A percentile compares a stretch with the other conserved stretches of the same genome.
Conservation (phyloP, 2,329 filamentous ascomycete species). For the Talaromyces amestolkiae region DNA sequence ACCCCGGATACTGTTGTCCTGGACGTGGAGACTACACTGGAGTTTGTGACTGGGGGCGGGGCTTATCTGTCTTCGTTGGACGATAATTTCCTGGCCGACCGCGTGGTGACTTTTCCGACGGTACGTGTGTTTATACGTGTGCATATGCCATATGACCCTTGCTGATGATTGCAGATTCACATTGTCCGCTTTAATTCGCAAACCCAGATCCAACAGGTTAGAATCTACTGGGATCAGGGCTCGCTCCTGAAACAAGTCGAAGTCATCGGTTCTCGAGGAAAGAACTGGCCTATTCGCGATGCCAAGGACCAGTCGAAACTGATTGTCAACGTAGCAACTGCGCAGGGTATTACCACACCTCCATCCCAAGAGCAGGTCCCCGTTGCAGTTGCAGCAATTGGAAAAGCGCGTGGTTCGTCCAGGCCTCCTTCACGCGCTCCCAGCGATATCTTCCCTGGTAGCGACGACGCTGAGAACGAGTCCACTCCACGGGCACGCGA, state of each 20-base stretch:
- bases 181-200: slow-evolving; percentile 77
- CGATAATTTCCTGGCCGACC: slow-evolving; percentile 89
- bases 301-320: slow-evolving; percentile 78
- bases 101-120: slow-evolving; percentile 73
- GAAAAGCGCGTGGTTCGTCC: slow-evolving; percentile 51
- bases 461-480: slow-evolving; percentile 38
- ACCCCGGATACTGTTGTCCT: slow-evolving; percentile 65
- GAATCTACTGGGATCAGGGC: slow-evolving; percentile 92
- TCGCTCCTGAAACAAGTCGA: slow-evolving; percentile 90
- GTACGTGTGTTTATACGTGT: slow-evolving; percentile 53
- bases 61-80: slow-evolving; percentile 85
- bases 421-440: slow-evolving; percentile 67
- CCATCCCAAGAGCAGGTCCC: slow-evolving; percentile 5
- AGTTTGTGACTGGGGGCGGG: slow-evolving; percentile 78
- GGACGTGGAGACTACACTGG: slow-evolving; percentile 78
- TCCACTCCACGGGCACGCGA: slow-evolving; percentile 21
- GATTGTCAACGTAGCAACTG: slow-evolving; percentile 55
- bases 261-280: slow-evolving; percentile 83
- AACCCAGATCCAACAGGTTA: slow-evolving; percentile 80
- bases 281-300: slow-evolving; percentile 93
- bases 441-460: slow-evolving; percentile 65
- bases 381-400: slow-evolving; percentile 11
- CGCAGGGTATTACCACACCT: slow-evolving; percentile 26
- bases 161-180: slow-evolving; percentile 62
- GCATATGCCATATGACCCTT: background rate